Evolutionary conservation across 352 stramenopile genomes (phyloP).

Genomic region (Paralagenidium karlingii): DNA sequence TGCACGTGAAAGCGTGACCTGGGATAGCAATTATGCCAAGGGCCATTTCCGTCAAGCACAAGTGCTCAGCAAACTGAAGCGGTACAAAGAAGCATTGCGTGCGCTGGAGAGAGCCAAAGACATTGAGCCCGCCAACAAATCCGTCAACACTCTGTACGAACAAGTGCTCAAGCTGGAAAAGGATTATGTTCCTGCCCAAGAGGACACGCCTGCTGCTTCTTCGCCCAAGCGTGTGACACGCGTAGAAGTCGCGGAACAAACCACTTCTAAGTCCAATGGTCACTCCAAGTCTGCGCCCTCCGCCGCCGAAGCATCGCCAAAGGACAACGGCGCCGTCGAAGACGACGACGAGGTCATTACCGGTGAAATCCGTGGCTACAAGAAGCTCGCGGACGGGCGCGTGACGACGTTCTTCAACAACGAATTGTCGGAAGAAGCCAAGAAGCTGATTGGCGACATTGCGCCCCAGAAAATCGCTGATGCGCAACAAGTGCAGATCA

Average conservation of each 20-base stretch:
- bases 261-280: not conserved
- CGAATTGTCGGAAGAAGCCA: conserved; percentile 95
- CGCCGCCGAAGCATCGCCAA: not conserved
- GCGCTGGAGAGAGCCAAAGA: conserved; percentile 46
- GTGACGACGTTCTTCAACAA: conserved; percentile 99
- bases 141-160: conserved; percentile 37
- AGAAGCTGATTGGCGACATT: conserved; percentile 95
- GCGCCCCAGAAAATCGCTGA: conserved; percentile 78
- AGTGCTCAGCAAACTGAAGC: conserved; percentile 52
- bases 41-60: conserved; percentile 77
- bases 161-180: conserved; percentile 32
- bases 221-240: conserved; percentile 44
- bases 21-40: conserved; percentile 61
- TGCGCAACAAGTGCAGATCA: conserved; percentile 56
- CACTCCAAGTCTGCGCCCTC: not conserved
- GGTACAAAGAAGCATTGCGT: conserved; percentile 45
- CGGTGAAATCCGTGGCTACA: conserved; percentile 86
- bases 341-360: conserved; percentile 59
- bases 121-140: conserved; percentile 66
- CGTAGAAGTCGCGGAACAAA: conserved; percentile 24
- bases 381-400: conserved; percentile 93
- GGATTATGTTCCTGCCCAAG: conserved; percentile 6
- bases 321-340: no score
- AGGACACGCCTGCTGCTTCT: conserved; percentile 15
- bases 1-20: conserved; percentile 42